Evolutionary conservation across 2,329 filamentous ascomycete species (phyloP), one percentile per base, ranked within the genome.

Genomic region (Dactylellina cionopaga): DNA sequence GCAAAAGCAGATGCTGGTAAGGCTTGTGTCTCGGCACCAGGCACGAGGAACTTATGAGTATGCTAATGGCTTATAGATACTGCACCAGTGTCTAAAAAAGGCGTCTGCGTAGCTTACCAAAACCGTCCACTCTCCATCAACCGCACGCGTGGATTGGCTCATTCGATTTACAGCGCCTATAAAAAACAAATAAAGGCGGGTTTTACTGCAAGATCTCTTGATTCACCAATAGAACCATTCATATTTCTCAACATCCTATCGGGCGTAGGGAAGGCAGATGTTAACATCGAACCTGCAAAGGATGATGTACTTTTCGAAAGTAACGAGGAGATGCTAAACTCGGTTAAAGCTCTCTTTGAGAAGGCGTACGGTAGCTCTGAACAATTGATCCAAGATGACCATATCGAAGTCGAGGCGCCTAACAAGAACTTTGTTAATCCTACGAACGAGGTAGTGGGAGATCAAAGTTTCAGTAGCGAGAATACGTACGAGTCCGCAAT

Each of bases 251-350:
- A 83, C 54, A 81, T 86, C 6, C 74, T 76, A 1, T 86, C 83
- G 75, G 83, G 83, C 2, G 69, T 76, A 1, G 80, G 80, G 2
- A 82, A 80, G 58, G 85, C 85, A 74, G 84, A 85, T 75, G 79
- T 81, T 0, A 85, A 85, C 65, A 79, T 86, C 6, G 84, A 86
- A 75, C 84, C 84, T 6, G 81, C 83, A 0, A 86, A 86, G 73
- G 83, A 85, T 65, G 82, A 85, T 76, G 80, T 85, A 0, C 76
- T 85, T 7, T 85, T 86, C 74, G 81, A 82, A n/a, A 79, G 84
- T 46, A 74, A 79, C 7, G 76, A 79, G n/a, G 41, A 25, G 31
- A 54, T 60, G 3, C 1, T 72, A 3, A 19, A 9, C 4, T 41
- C 10, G 25, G 54, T 72, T 5, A 47, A 55, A 11, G 22, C 41